Evolutionary conservation across 2,329 filamentous ascomycete genomes (phyloP).

Genomic region (Colletotrichum higginsianum): DNA sequence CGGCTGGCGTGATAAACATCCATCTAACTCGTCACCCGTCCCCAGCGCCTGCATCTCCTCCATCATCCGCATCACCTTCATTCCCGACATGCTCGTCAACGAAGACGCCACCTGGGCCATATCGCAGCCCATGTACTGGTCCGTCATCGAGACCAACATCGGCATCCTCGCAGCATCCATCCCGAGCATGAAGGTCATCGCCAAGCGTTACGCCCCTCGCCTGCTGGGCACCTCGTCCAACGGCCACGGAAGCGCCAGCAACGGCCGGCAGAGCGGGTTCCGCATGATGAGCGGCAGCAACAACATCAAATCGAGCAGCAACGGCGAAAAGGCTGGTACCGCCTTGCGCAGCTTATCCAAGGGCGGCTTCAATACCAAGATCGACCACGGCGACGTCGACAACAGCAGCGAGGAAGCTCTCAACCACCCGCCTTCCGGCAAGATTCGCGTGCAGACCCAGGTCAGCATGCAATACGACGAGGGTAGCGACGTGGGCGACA

Average conservation of each 20-base stretch:
- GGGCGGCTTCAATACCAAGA: background rate
- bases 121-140: constrained; percentile 59
- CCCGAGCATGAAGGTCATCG: constrained; percentile 52
- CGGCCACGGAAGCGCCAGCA: constrained; percentile 21
- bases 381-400: constrained; percentile 1
- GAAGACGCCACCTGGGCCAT: constrained; percentile 53
- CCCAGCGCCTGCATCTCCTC: constrained; percentile 60
- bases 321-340: background rate
- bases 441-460: constrained; percentile 14
- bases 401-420: constrained; percentile 34
- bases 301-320: background rate
- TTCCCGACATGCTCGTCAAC: constrained; percentile 58
- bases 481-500: background rate
- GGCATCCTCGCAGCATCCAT: constrained; percentile 55
- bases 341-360: background rate
- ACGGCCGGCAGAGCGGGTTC: constrained; percentile 32
- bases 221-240: constrained; percentile 48
- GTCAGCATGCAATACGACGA: constrained; percentile 3
- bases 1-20: background rate
- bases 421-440: constrained; percentile 12
- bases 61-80: constrained; percentile 62
- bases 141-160: constrained; percentile 53
- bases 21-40: background rate
- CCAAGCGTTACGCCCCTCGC: constrained; percentile 57
- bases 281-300: constrained; percentile 30